Conservation (phyloP, 2,329 filamentous ascomycete genomes). For the Aureobasidium musti region DNA sequence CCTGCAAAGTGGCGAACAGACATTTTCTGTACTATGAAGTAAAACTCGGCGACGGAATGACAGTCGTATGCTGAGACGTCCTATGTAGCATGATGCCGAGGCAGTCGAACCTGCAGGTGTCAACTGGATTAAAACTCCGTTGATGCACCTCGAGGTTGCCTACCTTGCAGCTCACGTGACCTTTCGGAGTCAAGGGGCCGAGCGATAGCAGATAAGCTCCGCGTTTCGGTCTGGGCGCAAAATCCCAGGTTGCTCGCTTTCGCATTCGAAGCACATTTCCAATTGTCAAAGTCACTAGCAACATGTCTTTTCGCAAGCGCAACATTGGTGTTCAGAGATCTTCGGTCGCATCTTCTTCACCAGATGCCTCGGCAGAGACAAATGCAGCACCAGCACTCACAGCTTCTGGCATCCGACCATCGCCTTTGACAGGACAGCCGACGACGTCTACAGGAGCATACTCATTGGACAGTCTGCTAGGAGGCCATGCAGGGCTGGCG, state of each 20-base stretch:
- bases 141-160: background rate
- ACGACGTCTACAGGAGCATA: conserved; percentile 90
- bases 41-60: background rate
- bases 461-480: conserved; percentile 80
- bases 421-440: conserved; percentile 80
- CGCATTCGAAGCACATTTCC: background rate
- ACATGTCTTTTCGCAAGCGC: conserved; percentile 69
- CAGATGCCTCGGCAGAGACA: conserved; percentile 30
- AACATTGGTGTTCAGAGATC: conserved; percentile 51
- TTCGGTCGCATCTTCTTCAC: conserved; percentile 21
- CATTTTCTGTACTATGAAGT: background rate
- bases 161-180: background rate
- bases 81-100: background rate
- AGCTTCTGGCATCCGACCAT: conserved; percentile 69
- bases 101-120: background rate
- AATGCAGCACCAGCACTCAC: background rate
- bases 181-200: background rate
- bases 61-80: background rate
- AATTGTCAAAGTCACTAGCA: background rate
- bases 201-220: conserved; percentile 21
- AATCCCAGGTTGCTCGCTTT: conserved; percentile 5
- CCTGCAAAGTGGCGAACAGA: background rate
- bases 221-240: conserved; percentile 9
- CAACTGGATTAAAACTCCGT: background rate
- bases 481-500: conserved; percentile 81